Percentiles rank a stretch among this genome's conserved stretches.
phyloP scores from a whole-genome alignment of 2,329 filamentous ascomycete genomes.

The Hirsutella thompsonii region DNA sequence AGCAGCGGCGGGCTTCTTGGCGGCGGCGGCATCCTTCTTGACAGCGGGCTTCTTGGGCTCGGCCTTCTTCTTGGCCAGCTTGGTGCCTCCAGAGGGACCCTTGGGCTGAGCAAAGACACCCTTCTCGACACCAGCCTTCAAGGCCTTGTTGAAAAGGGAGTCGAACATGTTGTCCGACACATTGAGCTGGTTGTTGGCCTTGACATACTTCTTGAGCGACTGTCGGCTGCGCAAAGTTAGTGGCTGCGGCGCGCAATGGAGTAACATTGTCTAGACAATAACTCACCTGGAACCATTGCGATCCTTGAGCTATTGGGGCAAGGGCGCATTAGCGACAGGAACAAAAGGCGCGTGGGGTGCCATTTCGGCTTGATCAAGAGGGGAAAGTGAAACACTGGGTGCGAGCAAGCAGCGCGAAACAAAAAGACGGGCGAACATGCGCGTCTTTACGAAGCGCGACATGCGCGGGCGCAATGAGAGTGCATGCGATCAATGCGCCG shows the following conservation, averaged over 20 bases:
- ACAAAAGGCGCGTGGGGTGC: too few relatives aligned
- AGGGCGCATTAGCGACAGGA: slow-evolving; percentile 22
- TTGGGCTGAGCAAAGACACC: slow-evolving; percentile 83
- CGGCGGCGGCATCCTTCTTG: slow-evolving; percentile 17
- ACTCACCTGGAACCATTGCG: slow-evolving; percentile 40
- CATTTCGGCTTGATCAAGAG: not conserved
- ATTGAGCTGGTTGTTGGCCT: slow-evolving; percentile 38
- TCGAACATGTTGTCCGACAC: slow-evolving; percentile 44
- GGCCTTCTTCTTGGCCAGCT: slow-evolving; percentile 70
- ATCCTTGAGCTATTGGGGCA: slow-evolving; percentile 40
- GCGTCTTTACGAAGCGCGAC: too few relatives aligned
- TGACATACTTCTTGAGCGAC: slow-evolving; percentile 48
- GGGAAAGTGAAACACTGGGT: not conserved
- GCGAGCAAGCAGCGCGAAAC: not conserved
- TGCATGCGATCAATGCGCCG: slow-evolving; percentile 23
- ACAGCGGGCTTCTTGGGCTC: slow-evolving; percentile 24
- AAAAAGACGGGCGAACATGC: not conserved
- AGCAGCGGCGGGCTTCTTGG: slow-evolving; percentile 11
- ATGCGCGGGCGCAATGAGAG: slow-evolving; percentile 3
- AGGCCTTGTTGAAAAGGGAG: slow-evolving; percentile 73
- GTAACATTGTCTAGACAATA: not conserved
- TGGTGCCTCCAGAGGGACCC: slow-evolving; percentile 81
- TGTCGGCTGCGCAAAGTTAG: slow-evolving; percentile 32
- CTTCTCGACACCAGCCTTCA: slow-evolving; percentile 73
- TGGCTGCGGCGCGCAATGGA: not conserved